These are phyloP conservation scores for Pseudomassariella vexata DNA, from an alignment of 2,329 filamentous ascomycete species.

Conservation along the genomic window DNA sequence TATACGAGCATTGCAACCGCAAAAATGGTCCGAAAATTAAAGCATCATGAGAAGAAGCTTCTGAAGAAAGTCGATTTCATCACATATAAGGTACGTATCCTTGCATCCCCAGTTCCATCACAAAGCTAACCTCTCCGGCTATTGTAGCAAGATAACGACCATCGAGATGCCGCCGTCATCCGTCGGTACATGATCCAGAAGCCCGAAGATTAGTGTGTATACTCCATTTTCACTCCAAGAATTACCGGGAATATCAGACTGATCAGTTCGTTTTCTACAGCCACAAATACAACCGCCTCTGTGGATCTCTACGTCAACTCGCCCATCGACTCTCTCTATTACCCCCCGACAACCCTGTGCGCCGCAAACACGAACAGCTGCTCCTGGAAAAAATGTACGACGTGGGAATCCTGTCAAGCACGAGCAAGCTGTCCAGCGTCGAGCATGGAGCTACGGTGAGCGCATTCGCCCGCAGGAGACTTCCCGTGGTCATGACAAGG, in stretches of 20 bases:
- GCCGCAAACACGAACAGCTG: slow-evolving; percentile 78
- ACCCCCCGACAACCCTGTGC: slow-evolving; percentile 69
- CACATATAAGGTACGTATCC: slow-evolving; percentile 64
- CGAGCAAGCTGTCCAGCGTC: slow-evolving; percentile 74
- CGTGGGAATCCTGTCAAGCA: slow-evolving; percentile 77
- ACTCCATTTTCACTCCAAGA: too few species aligned
- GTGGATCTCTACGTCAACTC: slow-evolving; percentile 79
- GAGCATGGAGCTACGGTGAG: slow-evolving; percentile 87
- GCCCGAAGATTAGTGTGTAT: slow-evolving; percentile 68
- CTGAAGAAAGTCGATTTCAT: slow-evolving; percentile 91
- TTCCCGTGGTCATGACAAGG: slow-evolving; percentile 88
- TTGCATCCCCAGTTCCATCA: too few species aligned
- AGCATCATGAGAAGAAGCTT: slow-evolving; percentile 95
- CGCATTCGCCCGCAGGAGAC: slow-evolving; percentile 74
- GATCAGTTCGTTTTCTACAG: slow-evolving; percentile 4
- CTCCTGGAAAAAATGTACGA: slow-evolving; percentile 88
- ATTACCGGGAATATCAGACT: too few species aligned
- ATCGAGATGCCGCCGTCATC: slow-evolving; percentile 1
- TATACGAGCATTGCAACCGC: background rate
- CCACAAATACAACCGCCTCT: slow-evolving; percentile 57
- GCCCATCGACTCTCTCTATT: slow-evolving; percentile 83
- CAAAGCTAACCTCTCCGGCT: too few species aligned
- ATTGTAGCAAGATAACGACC: slow-evolving; percentile 1
- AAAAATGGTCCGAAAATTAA: slow-evolving; percentile 89
- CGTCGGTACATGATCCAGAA: slow-evolving; percentile 84